A percentile compares a stretch with the other conserved stretches of the same genome.
Evolutionary conservation across 2,329 filamentous ascomycete species (phyloP).

Genomic region (Sclerotinia glacialis): DNA sequence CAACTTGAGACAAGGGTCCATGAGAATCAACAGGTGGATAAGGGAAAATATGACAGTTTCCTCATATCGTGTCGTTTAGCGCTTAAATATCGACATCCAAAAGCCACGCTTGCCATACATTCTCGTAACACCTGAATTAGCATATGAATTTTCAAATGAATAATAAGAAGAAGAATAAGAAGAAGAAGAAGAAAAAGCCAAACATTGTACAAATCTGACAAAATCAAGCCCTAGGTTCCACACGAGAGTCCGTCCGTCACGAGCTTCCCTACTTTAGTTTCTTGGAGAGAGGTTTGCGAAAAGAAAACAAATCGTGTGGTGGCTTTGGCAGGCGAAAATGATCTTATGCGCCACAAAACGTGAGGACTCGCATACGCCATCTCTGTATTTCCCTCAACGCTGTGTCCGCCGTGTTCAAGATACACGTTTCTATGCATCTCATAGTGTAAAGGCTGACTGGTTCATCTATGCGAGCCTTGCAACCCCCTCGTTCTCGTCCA

Average conservation of each 20-base stretch:
- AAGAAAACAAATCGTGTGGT: slow-evolving; percentile 1
- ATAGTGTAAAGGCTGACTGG: neutral
- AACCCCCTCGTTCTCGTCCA: neutral
- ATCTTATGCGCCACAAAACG: neutral
- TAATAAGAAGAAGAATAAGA: neutral
- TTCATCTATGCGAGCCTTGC: neutral
- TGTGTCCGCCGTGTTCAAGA: neutral
- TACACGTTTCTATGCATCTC: slow-evolving; percentile 10
- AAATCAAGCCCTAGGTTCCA: slow-evolving; percentile 1
- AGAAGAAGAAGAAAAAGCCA: neutral
- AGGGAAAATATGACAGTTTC: neutral
- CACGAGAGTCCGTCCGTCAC: neutral
- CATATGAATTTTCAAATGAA: neutral
- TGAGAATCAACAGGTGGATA: slow-evolving; percentile 8
- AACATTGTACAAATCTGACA: neutral
- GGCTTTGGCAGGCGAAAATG: neutral
- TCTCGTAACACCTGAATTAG: neutral
- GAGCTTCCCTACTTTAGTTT: neutral
- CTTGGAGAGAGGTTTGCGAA: neutral
- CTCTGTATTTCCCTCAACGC: neutral
- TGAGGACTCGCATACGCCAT: slow-evolving; percentile 1
- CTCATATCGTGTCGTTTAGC: neutral
- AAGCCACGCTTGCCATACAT: slow-evolving; percentile 5
- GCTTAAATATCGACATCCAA: slow-evolving; percentile 9
- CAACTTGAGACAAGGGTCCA: slow-evolving; percentile 1